A percentile compares a stretch with the other conserved stretches of the same genome.
Evolutionary conservation across 257 asterid genomes (phyloP).

Genomic region (Anisodus tanguticus): DNA sequence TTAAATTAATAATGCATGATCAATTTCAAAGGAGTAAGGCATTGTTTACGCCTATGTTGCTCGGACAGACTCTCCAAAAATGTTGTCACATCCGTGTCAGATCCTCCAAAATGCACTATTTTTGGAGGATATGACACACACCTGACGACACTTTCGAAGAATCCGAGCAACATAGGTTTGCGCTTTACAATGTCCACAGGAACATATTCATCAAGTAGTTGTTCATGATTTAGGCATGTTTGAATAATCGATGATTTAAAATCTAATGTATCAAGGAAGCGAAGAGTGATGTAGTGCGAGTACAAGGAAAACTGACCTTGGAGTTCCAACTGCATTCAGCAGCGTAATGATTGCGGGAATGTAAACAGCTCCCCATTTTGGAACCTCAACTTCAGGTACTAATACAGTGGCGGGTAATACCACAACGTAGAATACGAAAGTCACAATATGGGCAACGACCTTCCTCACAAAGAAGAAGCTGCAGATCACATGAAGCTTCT

Average conservation of each 20-base stretch:
- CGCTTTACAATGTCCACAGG: neutral
- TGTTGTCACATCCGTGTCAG: too few species aligned
- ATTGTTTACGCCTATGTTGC: neutral
- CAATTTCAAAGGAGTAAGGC: neutral
- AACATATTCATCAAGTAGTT: neutral
- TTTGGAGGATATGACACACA: too few species aligned
- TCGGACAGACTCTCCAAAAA: too few species aligned
- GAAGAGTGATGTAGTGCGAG: neutral
- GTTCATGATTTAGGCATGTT: neutral
- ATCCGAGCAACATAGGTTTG: too few species aligned
- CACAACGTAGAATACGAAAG: conserved; percentile 76
- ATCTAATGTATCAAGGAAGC: neutral
- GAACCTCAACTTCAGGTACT: conserved; percentile 85
- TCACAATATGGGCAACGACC: conserved; percentile 84
- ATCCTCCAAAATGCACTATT: too few species aligned
- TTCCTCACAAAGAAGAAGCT: conserved; percentile 93
- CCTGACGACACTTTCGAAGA: too few species aligned
- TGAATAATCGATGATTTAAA: neutral
- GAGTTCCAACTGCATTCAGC: conserved; percentile 87
- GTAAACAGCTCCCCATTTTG: conserved; percentile 92
- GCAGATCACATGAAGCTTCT: conserved; percentile 84
- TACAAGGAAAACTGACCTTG: conserved; percentile 53
- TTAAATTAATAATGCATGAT: neutral
- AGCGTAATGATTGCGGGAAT: conserved; percentile 79
- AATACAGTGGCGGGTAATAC: conserved; percentile 84